Base-by-base conservation (phyloP, 78 protist genomes). In the Salpingoeca rosetta region DNA sequence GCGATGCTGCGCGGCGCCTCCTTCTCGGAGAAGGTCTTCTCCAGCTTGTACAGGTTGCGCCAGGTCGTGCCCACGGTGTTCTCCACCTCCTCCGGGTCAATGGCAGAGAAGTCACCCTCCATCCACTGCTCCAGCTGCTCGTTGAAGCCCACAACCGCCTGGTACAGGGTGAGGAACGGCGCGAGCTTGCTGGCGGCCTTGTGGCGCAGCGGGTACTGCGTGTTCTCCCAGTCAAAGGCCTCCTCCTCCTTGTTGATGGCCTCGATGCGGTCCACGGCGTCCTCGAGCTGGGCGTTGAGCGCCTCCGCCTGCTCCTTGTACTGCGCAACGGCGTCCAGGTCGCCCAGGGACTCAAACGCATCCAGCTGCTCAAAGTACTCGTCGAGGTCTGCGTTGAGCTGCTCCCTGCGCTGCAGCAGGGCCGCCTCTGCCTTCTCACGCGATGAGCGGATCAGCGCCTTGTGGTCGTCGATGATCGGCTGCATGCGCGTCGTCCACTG, bases 41-140 rank as follows among this genome's bases (percentile, higher is more conserved):
- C 65, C 56, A 12, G 11, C 82, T 78, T 78, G 82, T 78, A 78
- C 65, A 78, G 82, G 27, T 39, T 12, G 28, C 82, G 82, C 82
- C 82, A 78, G 42, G 10, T 42, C 27, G 25, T 28, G 82, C 57
- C 44, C 31, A 38, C 56, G 35, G 39, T 56, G 26, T 25, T 37
- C 31, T 78, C 82, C n/a, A 78, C 40, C 56, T 25, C 42, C 7
- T 78, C 82, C 38, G 82, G 41, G 44, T 78, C 82, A 25, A 78
- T 12, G 3, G 17, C 1, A 35, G 1, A 12, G n/a, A 78, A 78
- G 42, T 25, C 42, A 2, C 82, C 82, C 39, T 78, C 56, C 44
- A 78, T 39, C 82, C 82, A 78, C 82, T 35, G 38, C 57, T 39
- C 40, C 42, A 35, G 39, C 35, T 11, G 56, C 26, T 38, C 35